These are phyloP conservation scores for Diophrys sp. DNA, from an alignment of 73 alveolate species.

Conservation along the genomic window DNA sequence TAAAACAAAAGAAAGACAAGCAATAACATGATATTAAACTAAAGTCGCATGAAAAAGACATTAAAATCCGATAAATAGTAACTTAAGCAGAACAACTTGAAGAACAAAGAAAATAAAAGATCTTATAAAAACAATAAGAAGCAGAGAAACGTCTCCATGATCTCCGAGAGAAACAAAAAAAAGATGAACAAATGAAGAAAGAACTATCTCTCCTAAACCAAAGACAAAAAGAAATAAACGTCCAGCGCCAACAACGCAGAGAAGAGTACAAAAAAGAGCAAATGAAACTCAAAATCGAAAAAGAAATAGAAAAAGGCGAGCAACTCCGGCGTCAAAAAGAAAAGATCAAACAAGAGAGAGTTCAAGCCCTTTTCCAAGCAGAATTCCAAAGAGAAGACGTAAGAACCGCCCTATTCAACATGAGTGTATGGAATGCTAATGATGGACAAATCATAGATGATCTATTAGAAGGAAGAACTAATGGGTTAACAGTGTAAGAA, in stretches of 20 bases:
- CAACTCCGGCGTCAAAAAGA: too few relatives aligned
- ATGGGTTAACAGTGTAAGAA: neutral
- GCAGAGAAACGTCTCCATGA: neutral
- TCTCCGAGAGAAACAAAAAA: neutral
- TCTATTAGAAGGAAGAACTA: neutral
- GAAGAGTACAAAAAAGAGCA: neutral
- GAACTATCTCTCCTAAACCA: neutral
- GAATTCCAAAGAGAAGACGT: neutral
- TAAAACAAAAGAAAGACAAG: neutral
- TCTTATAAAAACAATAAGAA: neutral
- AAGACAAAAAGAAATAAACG: neutral
- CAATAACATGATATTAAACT: neutral
- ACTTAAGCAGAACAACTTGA: neutral
- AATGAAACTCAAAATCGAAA: neutral
- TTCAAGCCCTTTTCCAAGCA: neutral
- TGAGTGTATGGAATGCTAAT: slow-evolving; percentile 1
- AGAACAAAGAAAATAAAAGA: neutral
- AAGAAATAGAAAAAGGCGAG: neutral
- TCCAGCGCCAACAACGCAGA: neutral
- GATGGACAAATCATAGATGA: neutral
- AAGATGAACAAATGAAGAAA: neutral
- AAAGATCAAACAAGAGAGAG: neutral
- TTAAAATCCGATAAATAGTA: neutral
- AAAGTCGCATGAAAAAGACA: neutral
- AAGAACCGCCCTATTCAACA: neutral